Base-by-base conservation (phyloP, 768 basidiomycete genomes). In the Suillus spraguei region DNA sequence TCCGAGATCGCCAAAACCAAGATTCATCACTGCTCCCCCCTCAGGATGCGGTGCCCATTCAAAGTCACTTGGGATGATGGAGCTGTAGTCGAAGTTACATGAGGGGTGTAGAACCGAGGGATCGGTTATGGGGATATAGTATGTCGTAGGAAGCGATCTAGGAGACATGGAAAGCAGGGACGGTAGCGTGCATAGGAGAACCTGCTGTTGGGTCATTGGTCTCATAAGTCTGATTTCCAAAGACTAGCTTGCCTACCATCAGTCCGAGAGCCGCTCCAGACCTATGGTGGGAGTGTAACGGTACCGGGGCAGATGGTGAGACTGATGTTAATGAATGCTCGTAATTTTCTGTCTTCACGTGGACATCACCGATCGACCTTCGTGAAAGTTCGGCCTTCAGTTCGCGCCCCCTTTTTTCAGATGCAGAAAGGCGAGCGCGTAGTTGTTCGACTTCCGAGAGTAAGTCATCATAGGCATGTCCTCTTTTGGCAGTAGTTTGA, bases 111-210 rank as follows among this genome's bases (percentile, higher is more conserved):
- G 83, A 75, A 24, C 66, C 42, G 70, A 65, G 22, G 73, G 64
- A 50, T 69, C 65, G 16, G 85, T 77, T 35, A 81, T 75, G 32
- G 88, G 83, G 63, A 86, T 74, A 32, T 85, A 81, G 72, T 89
- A 86, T 65, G 81, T 80, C 53, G 84, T 81, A 56, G 86, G 85
- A 14, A 86, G 68, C 32, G 83, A 78, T 65, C 87, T 85, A 65
- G 85, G 77, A 58, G 88, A 83, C 77, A 90, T 80, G 24, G 90
- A 87, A 60, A 92, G 82, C 50, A 93, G 82, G 24, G 87, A 85
- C 17, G 91, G 91, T 33, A 93, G 82, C 3, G 90, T 89, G 68
- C 90, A 92, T 50, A 92, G 81, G 53, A 93, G 83, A 68, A 90
- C 89, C 86, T 91, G 80, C 63, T 77, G 78, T 79, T 71, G 49